Conservation (phyloP, 768 basidiomycete species). For the Panellus pusillus region DNA sequence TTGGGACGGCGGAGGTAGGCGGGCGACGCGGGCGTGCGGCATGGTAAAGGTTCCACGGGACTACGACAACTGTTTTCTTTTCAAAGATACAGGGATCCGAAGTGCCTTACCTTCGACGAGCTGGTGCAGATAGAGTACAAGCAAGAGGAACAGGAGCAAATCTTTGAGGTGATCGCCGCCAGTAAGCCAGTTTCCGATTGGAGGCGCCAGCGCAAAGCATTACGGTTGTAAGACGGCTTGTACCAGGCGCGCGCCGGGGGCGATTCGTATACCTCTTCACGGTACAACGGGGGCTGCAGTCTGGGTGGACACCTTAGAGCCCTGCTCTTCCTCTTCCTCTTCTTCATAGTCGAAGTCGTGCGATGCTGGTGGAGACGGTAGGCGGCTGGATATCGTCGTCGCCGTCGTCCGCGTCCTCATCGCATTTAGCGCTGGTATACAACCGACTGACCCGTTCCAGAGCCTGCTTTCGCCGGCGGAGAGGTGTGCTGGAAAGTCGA, state of each 20-base stretch:
- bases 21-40: constrained; percentile 51
- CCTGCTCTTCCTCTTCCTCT: neutral
- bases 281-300: neutral
- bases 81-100: neutral
- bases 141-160: constrained; percentile 61
- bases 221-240: constrained; percentile 70
- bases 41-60: constrained; percentile 68
- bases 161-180: constrained; percentile 80
- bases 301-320: neutral
- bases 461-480: constrained; percentile 9
- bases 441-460: constrained; percentile 4
- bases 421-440: neutral
- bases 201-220: constrained; percentile 72
- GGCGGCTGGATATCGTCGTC: neutral
- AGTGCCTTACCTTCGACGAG: constrained; percentile 67
- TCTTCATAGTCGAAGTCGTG: constrained; percentile 1
- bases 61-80: constrained; percentile 32
- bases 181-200: constrained; percentile 77
- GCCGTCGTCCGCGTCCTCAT: neutral
- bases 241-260: constrained; percentile 53
- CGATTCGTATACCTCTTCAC: neutral
- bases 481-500: neutral
- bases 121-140: constrained; percentile 79
- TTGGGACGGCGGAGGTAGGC: constrained; percentile 26
- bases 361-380: constrained; percentile 14